Conservation (phyloP, 495 filamentous ascomycete genomes). For the Xylaria flabelliformis region DNA sequence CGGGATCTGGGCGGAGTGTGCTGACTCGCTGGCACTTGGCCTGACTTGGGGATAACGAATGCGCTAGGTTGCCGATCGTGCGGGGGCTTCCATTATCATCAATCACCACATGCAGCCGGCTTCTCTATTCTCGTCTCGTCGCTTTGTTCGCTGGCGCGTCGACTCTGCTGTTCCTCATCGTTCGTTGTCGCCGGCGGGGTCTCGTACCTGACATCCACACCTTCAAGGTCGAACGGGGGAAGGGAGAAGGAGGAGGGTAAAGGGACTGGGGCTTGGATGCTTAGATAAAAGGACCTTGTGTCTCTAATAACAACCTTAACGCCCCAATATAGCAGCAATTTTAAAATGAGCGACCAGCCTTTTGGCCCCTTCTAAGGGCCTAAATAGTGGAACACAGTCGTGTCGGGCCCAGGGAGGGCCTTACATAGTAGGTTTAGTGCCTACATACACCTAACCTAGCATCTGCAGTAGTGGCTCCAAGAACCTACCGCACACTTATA, state of each 20-base stretch:
- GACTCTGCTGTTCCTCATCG: conserved; percentile 43
- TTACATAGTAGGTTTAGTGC: conserved; percentile 7
- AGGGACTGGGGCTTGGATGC: conserved; percentile 1
- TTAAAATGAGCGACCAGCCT: conserved; percentile 26
- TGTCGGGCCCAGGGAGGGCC: neutral
- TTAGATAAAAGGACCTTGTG: neutral
- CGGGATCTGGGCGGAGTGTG: conserved; percentile 25
- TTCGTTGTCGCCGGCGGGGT: conserved; percentile 38
- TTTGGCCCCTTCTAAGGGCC: conserved; percentile 11
- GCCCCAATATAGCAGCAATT: conserved; percentile 22
- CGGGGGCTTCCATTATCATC: conserved; percentile 32
- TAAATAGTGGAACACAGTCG: neutral
- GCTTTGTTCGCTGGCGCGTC: conserved; percentile 25
- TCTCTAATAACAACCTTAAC: conserved; percentile 15
- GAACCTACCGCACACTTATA: neutral
- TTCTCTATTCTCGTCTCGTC: conserved; percentile 23
- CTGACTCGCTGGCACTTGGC: conserved; percentile 30
- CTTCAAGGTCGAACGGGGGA: conserved; percentile 32
- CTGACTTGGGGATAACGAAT: conserved; percentile 25
- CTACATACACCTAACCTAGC: conserved; percentile 1
- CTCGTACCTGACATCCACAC: conserved; percentile 42
- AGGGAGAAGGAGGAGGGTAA: conserved; percentile 31
- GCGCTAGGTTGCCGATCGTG: conserved; percentile 34
- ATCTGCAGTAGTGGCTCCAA: conserved; percentile 6
- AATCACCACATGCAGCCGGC: conserved; percentile 22